A percentile compares a stretch with the other conserved stretches of the same genome.
These are phyloP conservation scores for Sclerotinia spermophila DNA, from an alignment of 2,329 filamentous ascomycete species.

Conservation along the genomic window DNA sequence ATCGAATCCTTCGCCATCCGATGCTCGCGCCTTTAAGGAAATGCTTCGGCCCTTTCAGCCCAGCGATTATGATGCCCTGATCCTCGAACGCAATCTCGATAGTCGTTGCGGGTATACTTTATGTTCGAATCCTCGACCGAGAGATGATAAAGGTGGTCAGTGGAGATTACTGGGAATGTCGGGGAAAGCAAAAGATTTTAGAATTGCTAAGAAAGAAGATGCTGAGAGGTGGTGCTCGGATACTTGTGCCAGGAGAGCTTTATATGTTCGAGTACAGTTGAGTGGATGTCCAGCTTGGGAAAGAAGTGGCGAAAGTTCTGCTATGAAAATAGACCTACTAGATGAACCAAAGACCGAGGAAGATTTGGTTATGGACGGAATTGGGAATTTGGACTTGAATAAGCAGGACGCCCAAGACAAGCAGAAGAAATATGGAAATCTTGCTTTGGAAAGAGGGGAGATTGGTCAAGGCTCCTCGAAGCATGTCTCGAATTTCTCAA, in stretches of 20 bases:
- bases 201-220: conserved; percentile 67
- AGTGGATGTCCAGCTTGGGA: conserved; percentile 84
- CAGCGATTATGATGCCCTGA: conserved; percentile 81
- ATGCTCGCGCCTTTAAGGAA: conserved; percentile 62
- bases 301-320: conserved; percentile 44
- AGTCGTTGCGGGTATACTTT: conserved; percentile 79
- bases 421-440: conserved; percentile 41
- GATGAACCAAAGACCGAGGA: conserved; percentile 59
- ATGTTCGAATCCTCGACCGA: conserved; percentile 63
- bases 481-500: conserved; percentile 45
- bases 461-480: conserved; percentile 27
- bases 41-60: conserved; percentile 75
- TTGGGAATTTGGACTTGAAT: conserved; percentile 44
- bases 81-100: conserved; percentile 84
- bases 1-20: conserved; percentile 51
- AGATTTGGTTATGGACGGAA: conserved; percentile 25
- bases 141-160: conserved; percentile 54
- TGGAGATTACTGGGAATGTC: conserved; percentile 61
- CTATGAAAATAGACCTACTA: conserved; percentile 53
- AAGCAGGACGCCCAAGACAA: conserved; percentile 40
- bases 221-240: conserved; percentile 85
- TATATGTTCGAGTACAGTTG: conserved; percentile 87
- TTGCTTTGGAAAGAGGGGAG: conserved; percentile 51
- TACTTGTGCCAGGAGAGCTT: conserved; percentile 70
- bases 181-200: conserved; percentile 52